Base-by-base conservation (phyloP, 495 filamentous ascomycete genomes). In the Talaromyces trachyspermus region DNA sequence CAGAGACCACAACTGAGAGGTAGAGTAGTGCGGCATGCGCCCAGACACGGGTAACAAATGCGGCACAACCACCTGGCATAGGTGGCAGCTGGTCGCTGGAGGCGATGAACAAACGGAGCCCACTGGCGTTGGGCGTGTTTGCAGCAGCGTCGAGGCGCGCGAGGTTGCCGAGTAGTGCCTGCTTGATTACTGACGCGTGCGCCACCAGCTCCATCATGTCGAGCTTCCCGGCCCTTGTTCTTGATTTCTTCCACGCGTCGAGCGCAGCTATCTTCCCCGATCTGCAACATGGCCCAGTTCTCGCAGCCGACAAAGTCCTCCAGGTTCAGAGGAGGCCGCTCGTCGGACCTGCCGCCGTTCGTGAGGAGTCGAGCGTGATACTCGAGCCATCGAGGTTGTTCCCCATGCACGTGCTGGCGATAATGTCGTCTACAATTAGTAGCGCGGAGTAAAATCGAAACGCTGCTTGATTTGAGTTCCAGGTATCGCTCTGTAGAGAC, bases 371-470 rank as follows among this genome's bases (percentile, higher is more conserved):
- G 39, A 2, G 30, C 12, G 38, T 76, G 72, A 50, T 63, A 67
- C 19, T 60, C 49, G 43, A 60, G 57, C 2, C 77, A 62, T 37
- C 58, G 57, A 18, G 75, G 74, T 12, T 57, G 55, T 22, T 67
- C 54, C 30, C 61, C 59, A 23, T 72, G 53, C 8, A 59, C 29
- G 69, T 75, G 59, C 72, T 72, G 17, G 68, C 66, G 10, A 79
- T 53, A 38, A 73, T 65, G 49, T 78, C 76, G 48, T 71, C 65
- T 11, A 72, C 57, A 11, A 78, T 54, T 22, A 78, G 54, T 26
- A 72, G 57, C 4, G 72, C 57, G 4, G 72, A 64, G n/a, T 63
- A 76, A 56, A 80, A 80, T 12, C 66, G 64, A 44, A 78, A 68
- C 17, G 70, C 70, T 0, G 74, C 67, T 51, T 78, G 74, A 37